Evolutionary conservation across 768 basidiomycete genomes (phyloP), one percentile per base, ranked within the genome.

Genomic region (Galerina sulciceps): DNA sequence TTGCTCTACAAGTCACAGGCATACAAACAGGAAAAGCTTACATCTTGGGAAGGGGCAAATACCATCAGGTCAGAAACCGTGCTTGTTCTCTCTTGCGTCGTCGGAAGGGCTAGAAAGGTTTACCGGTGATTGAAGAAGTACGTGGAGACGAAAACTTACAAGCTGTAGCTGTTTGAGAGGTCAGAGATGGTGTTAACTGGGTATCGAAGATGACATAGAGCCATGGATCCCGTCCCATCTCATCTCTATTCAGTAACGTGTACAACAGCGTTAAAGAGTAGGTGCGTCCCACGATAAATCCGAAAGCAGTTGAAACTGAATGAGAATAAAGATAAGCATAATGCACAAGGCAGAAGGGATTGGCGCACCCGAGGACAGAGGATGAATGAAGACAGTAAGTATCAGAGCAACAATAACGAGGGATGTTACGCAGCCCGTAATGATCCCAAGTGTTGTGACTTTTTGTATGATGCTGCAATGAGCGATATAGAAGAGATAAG

Each of bases 191-290:
- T 8, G 26, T 31, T 31, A 31, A 31, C 26, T 31, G 26, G 48
- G 31, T 45, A 36, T 45, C 53, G 10, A 35, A 17, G 20, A 40
- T 26, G 11, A 48, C 37, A 13, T 56, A 18, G 17, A 20, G 18
- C 10, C 11, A 11, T 18, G 36, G 20, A 6, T 26, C 36, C n/a
- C 31, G n/a, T 6, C 17, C 1, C 34, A 58, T 14, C 34, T 42
- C 47, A 18, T 61, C 55, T 9, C 60, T 50, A 18, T 42, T 41
- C 20, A 58, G 37, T 11, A 61, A 40, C 2, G 56, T 53, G 51
- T 46, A 61, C 6, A 61, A 40, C 60, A 61, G 54, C 2, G 60
- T 61, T 10, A 57, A 37, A 10, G 50, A 53, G 35, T 61, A 61
- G 23, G 57, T 56, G 1, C 60, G 51, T 26, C 55, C 60, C 10